phyloP scores from a whole-genome alignment of 495 filamentous ascomycete species.

The Penicillium samsonianum region DNA sequence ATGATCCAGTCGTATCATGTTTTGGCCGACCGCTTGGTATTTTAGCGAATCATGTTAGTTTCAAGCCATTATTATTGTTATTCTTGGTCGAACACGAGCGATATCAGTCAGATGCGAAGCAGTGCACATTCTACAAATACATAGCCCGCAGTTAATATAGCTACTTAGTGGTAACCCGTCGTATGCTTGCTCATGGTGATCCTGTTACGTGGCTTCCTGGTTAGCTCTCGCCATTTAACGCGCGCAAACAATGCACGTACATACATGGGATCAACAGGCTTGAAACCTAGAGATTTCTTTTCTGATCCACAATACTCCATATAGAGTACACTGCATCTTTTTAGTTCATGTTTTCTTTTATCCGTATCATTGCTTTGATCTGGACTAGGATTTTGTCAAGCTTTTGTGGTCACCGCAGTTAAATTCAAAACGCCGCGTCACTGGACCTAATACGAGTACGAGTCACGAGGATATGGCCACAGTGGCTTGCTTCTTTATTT shows the following conservation, averaged over 20 bases:
- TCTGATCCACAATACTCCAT: not conserved
- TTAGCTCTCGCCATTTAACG: not conserved
- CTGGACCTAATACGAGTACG: constrained; percentile 29
- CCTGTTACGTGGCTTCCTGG: constrained; percentile 8
- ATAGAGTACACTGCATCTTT: not conserved
- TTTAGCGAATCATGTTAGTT: not conserved
- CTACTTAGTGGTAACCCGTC: not conserved
- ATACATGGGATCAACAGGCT: not conserved
- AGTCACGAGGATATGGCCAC: constrained; percentile 29
- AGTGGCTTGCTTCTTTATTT: constrained; percentile 26
- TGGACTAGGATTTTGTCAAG: constrained; percentile 20
- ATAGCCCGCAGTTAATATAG: not conserved
- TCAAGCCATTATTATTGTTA: not conserved
- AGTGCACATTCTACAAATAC: not conserved
- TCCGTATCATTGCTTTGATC: not conserved
- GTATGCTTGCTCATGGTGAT: constrained; percentile 2
- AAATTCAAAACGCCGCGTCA: constrained; percentile 27
- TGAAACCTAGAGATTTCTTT: not conserved
- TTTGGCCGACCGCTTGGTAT: not conserved
- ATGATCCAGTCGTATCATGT: constrained; percentile 4
- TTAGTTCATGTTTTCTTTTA: constrained; percentile 4
- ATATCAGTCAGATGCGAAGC: not conserved
- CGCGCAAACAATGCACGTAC: not conserved
- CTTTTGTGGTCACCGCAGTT: constrained; percentile 23
- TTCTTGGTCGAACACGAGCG: not conserved